Evolutionary conservation across 345 rosid species (phyloP).

Genomic region (Arabis alpina): DNA sequence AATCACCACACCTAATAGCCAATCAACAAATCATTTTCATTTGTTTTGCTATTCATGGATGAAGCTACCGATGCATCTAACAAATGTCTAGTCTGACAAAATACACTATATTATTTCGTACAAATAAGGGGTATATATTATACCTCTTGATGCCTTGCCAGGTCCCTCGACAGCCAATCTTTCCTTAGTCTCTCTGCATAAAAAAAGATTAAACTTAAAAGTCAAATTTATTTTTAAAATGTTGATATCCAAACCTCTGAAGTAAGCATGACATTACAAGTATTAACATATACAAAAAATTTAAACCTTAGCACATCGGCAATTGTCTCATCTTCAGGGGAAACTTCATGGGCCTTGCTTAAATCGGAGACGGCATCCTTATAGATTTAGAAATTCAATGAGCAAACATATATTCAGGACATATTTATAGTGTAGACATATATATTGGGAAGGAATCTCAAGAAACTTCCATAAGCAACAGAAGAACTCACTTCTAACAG

Average conservation of each 20-base stretch:
- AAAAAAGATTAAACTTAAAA: neutral
- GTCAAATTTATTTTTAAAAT: neutral
- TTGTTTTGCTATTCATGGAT: neutral
- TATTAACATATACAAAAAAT: neutral
- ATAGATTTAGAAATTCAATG: conserved; percentile 24
- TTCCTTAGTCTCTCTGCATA: conserved; percentile 61
- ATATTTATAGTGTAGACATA: neutral
- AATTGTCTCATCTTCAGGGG: conserved; percentile 89
- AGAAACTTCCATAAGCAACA: conserved; percentile 30
- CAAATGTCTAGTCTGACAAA: conserved; percentile 21
- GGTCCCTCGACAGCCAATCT: conserved; percentile 60
- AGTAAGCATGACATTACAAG: conserved; percentile 16
- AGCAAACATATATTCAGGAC: conserved; percentile 25
- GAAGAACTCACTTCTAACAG: conserved; percentile 70
- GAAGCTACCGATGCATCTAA: conserved; percentile 11
- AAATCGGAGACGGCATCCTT: conserved; percentile 89
- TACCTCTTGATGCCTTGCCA: conserved; percentile 57
- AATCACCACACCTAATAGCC: conserved; percentile 59
- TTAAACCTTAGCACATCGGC: conserved; percentile 75
- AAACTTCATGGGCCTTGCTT: conserved; percentile 76
- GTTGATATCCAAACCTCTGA: neutral
- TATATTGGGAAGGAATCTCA: conserved; percentile 19
- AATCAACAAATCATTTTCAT: conserved; percentile 19
- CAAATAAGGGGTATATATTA: conserved; percentile 23
- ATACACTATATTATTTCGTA: conserved; percentile 3